Evolutionary conservation across 2,329 filamentous ascomycete species (phyloP).

Genomic region (Fusarium penzigii): DNA sequence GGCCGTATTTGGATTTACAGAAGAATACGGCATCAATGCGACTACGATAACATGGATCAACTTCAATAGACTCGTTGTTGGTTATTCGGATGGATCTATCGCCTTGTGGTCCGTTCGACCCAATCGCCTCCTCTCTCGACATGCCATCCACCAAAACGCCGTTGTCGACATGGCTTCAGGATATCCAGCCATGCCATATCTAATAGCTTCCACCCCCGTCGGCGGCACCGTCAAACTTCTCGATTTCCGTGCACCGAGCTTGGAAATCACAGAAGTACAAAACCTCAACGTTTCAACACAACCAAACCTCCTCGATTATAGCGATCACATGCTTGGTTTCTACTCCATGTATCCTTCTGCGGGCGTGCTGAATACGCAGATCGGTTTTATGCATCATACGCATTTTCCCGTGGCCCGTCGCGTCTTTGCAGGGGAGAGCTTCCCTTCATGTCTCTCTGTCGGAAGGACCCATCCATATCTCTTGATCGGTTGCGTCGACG

Average conservation of each 20-base stretch:
- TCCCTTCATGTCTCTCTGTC: slow-evolving; percentile 51
- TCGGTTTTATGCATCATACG: slow-evolving; percentile 54
- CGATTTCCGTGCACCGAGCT: slow-evolving; percentile 53
- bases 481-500: slow-evolving; percentile 55
- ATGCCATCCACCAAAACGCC: slow-evolving; percentile 54
- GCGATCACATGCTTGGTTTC: slow-evolving; percentile 57
- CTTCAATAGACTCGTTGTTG: slow-evolving; percentile 55
- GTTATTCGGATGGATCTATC: slow-evolving; percentile 58
- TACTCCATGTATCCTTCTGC: slow-evolving; percentile 53
- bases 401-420: slow-evolving; percentile 55
- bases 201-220: slow-evolving; percentile 56
- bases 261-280: slow-evolving; percentile 55
- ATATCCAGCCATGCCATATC: slow-evolving; percentile 57
- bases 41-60: slow-evolving; percentile 58
- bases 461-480: slow-evolving; percentile 55
- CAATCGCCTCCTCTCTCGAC: slow-evolving; percentile 48
- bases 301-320: slow-evolving; percentile 55
- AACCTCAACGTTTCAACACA: slow-evolving; percentile 53
- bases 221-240: slow-evolving; percentile 55
- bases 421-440: slow-evolving; percentile 51
- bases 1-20: slow-evolving; percentile 44
- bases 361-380: slow-evolving; percentile 52
- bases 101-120: slow-evolving; percentile 58
- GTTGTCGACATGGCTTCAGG: slow-evolving; percentile 57
- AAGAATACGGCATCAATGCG: slow-evolving; percentile 50